phyloP scores from a whole-genome alignment of 169 alveolate genomes.

The Besnoitia besnoiti region DNA sequence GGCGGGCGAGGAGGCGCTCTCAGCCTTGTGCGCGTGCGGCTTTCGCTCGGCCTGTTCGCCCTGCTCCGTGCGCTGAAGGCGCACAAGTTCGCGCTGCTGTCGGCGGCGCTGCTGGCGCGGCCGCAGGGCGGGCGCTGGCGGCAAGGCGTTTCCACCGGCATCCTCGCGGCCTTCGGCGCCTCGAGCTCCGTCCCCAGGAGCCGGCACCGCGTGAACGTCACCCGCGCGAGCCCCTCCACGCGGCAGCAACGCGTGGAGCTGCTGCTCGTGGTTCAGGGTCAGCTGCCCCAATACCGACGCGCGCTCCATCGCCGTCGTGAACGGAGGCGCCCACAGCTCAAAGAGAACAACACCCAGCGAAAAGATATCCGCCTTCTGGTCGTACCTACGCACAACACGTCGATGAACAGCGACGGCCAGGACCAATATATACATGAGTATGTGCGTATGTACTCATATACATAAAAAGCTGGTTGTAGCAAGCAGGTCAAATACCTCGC shows the following conservation, averaged over 20 bases:
- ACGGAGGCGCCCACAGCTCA: constrained; percentile 47
- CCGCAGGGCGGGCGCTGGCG: neutral
- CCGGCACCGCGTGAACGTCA: neutral
- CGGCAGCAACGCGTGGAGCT: constrained; percentile 4
- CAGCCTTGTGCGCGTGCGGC: neutral
- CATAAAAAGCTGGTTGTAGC: neutral
- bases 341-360: constrained; percentile 31
- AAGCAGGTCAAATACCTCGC: too few relatives aligned
- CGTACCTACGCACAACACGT: neutral
- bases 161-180: neutral
- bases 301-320: constrained; percentile 48
- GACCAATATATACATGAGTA: neutral
- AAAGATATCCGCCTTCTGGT: constrained; percentile 47
- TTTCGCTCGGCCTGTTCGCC: constrained; percentile 4
- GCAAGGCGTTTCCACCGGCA: neutral
- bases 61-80: neutral
- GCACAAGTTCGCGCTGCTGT: constrained; percentile 32
- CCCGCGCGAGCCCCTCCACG: neutral
- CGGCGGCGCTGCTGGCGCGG: constrained; percentile 21
- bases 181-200: neutral
- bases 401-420: neutral
- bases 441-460: neutral
- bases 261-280: neutral
- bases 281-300: constrained; percentile 36
- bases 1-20: neutral